Evolutionary conservation across 352 stramenopile genomes (phyloP).

Genomic region (Blastocystis sp.): DNA sequence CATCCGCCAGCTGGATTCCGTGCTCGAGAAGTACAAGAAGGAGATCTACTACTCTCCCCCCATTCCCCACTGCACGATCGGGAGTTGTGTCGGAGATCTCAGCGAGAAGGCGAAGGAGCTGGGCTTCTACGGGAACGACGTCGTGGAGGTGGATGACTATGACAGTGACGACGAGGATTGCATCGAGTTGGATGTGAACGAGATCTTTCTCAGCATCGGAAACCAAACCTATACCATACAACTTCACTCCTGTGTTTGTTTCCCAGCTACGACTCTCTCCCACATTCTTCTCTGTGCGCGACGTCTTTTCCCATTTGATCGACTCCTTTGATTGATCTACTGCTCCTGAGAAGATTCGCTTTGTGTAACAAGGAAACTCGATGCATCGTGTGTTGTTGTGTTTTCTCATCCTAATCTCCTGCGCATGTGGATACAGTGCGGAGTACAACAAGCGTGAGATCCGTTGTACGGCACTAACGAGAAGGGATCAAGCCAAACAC

Average conservation of each 20-base stretch:
- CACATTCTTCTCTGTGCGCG: background rate
- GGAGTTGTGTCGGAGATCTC: slow-evolving; percentile 37
- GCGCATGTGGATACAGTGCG: slow-evolving; percentile 75
- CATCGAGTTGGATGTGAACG: slow-evolving; percentile 26
- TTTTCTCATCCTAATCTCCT: slow-evolving; percentile 50
- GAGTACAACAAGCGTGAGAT: slow-evolving; percentile 26
- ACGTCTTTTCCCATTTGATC: background rate
- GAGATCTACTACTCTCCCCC: slow-evolving; percentile 55
- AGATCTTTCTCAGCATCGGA: slow-evolving; percentile 35
- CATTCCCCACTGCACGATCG: slow-evolving; percentile 57
- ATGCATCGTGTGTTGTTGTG: background rate
- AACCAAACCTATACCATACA: slow-evolving; percentile 22
- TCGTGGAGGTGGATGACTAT: slow-evolving; percentile 20
- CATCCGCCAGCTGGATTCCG: slow-evolving; percentile 47
- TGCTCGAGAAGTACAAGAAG: slow-evolving; percentile 54
- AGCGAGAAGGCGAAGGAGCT: slow-evolving; percentile 24
- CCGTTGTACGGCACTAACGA: background rate
- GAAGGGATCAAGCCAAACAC: background rate
- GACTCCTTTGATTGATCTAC: background rate
- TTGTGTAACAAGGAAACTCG: background rate
- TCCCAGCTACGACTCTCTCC: background rate
- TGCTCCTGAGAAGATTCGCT: background rate
- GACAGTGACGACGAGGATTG: slow-evolving; percentile 20
- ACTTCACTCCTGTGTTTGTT: slow-evolving; percentile 19
- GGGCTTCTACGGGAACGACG: slow-evolving; percentile 26